Evolutionary conservation across 805 yeast genomes (phyloP).

Genomic region (Candida nitratophila): DNA sequence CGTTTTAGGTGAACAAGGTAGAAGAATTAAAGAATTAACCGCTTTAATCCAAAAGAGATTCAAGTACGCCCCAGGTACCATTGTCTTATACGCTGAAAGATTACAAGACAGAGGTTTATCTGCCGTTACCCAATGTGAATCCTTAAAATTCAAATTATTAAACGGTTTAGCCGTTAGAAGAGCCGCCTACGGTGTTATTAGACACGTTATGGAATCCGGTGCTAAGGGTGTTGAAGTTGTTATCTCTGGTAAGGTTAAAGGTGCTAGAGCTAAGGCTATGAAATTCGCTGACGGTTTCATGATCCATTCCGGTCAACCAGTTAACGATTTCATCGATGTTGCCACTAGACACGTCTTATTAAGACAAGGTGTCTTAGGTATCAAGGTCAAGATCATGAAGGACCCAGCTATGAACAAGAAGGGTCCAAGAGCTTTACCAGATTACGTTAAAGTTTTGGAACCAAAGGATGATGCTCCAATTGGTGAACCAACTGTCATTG

Average conservation of each 20-base stretch:
- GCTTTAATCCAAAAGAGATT: constrained; percentile 98
- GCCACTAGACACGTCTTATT: constrained; percentile 99
- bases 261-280: constrained; percentile 99
- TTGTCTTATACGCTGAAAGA: constrained; percentile 96
- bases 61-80: constrained; percentile 89
- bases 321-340: constrained; percentile 94
- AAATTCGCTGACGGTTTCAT: constrained; percentile 99
- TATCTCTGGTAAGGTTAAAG: constrained; percentile 98
- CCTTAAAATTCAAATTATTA: constrained; percentile 94
- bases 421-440: constrained; percentile 93
- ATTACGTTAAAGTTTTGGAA: constrained; percentile 84
- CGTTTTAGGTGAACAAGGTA: constrained; percentile 99
- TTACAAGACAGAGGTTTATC: constrained; percentile 99
- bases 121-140: constrained; percentile 99
- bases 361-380: constrained; percentile 99
- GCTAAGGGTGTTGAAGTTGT: constrained; percentile 99
- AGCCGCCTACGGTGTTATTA: constrained; percentile 99
- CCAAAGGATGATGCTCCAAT: constrained; percentile 90
- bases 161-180: constrained; percentile 99
- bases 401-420: constrained; percentile 84
- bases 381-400: constrained; percentile 98
- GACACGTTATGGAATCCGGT: constrained; percentile 99
- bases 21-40: constrained; percentile 98
- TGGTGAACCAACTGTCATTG: constrained; percentile 76
- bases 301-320: constrained; percentile 99